Base-by-base conservation (phyloP, 2,329 filamentous ascomycete genomes). In the Pestalotiopsis sp. region DNA sequence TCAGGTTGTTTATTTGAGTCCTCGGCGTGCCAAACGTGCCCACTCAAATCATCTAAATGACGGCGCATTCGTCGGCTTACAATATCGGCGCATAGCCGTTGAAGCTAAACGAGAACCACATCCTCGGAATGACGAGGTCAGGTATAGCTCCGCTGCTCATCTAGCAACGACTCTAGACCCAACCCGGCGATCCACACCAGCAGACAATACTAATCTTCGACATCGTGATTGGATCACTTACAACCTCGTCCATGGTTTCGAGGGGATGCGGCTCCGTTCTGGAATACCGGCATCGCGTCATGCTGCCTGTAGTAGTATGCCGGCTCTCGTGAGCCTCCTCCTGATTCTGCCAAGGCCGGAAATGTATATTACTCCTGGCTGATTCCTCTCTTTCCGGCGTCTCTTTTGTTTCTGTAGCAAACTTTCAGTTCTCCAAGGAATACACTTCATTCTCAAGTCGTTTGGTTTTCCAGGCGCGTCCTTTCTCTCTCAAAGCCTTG, bases 401-500 rank as follows among this genome's bases (percentile, higher is more conserved):
- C 4, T 52, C 62, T 45, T 36, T 9, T 49, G 12, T 49, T 36
- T 64, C 45, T 66, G 7, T 39, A 31, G n/a, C 25, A 31, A 9
- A 58, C 52, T 66, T 60, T 57, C 57, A 45, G 39, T 57, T 23
- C 45, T 67, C 66, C 58, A 39, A 25, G 59, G 31, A 17, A 49
- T 61, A 23, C 45, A 9, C 66, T 66, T 57, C 39, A 49, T 64
- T 66, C 27, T 52, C 49, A 66, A 68, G 68, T 68, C 68, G 68
- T 70, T 70, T 70, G 66, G 36, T 20, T 9, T 36, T 64, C 31
- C 66, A 67, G 66, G 66, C 68, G 66, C 68, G 66, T 70, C 63
- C 66, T 60, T 64, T 68, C 66, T 31, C 59, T 69, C 25, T 31
- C 17, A 14, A 52, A 36, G 68, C 68, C 68, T 70, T 70, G 68